Evolutionary conservation across 495 filamentous ascomycete species (phyloP).

Genomic region (Penicillium egyptiacum): DNA sequence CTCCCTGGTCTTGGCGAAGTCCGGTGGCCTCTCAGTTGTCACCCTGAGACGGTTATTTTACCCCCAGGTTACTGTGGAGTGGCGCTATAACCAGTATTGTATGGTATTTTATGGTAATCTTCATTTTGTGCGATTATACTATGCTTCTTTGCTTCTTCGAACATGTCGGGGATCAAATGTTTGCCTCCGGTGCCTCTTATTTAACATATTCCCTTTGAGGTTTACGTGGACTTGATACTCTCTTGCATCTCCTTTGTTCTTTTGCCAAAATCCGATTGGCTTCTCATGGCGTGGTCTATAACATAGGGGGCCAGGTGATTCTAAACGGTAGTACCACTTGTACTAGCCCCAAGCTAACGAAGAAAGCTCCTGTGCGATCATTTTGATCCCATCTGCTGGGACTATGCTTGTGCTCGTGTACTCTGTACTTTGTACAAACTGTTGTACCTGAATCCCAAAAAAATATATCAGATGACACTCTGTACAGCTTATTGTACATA

Average conservation of each 20-base stretch:
- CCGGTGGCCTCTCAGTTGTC: slow-evolving; percentile 17
- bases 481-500: background rate
- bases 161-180: too few species aligned
- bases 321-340: background rate
- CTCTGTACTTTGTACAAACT: background rate
- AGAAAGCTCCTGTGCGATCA: slow-evolving; percentile 4
- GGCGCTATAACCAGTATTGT: background rate
- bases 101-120: slow-evolving; percentile 6
- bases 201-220: background rate
- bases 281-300: background rate
- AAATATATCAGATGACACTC: background rate
- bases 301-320: background rate
- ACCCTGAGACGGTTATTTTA: slow-evolving; percentile 30
- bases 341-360: slow-evolving; percentile 6
- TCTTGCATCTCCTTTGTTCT: background rate
- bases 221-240: background rate
- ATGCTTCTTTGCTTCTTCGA: background rate
- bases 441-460: background rate
- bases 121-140: background rate
- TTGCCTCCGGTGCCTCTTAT: background rate
- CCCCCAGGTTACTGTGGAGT: background rate
- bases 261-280: background rate
- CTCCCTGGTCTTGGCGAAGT: slow-evolving; percentile 13
- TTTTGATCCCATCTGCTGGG: background rate
- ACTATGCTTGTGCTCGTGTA: slow-evolving; percentile 13